Evolutionary conservation across 192 early-diverging fungal genomes (phyloP).

Genomic region (Gryganskiella cystojenkinii): DNA sequence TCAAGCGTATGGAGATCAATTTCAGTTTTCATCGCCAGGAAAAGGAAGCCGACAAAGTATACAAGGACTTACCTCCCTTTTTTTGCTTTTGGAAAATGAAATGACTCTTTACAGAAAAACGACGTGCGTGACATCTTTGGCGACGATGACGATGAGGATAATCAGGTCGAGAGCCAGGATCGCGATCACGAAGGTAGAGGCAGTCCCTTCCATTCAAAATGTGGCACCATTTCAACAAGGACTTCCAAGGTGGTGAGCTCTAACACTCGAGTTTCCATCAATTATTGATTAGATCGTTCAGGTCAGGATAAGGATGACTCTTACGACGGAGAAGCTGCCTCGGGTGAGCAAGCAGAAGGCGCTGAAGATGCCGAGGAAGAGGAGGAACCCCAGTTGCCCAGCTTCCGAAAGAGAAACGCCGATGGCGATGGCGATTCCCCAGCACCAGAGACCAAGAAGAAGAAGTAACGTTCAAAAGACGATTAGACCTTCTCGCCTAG

Average conservation of each 20-base stretch:
- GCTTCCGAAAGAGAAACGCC: conserved; percentile 37
- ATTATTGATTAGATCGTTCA: conserved; percentile 26
- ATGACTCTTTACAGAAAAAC: conserved; percentile 15
- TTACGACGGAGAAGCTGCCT: conserved; percentile 2
- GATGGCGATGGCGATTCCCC: conserved; percentile 22
- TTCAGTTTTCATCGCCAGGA: too few relatives aligned
- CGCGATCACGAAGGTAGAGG: conserved; percentile 5
- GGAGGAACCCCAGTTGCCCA: conserved; percentile 24
- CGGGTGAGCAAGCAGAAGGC: conserved; percentile 6
- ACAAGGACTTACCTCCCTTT: too few relatives aligned
- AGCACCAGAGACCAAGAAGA: conserved; percentile 34
- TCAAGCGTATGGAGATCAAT: not conserved
- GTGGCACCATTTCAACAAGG: not conserved
- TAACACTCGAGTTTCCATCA: too few relatives aligned
- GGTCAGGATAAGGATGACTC: not conserved
- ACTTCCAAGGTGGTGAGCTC: too few relatives aligned
- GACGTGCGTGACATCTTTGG: conserved; percentile 43
- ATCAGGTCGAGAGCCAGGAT: conserved; percentile 13
- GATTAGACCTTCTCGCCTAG: too few relatives aligned
- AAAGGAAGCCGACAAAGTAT: too few relatives aligned
- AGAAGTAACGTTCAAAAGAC: too few relatives aligned
- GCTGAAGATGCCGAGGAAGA: conserved; percentile 13
- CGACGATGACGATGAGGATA: conserved; percentile 48
- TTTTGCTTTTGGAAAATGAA: too few relatives aligned
- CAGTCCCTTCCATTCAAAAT: not conserved